Evolutionary conservation across 2,329 filamentous ascomycete genomes (phyloP).

Genomic region (Lecanicillium sp.): DNA sequence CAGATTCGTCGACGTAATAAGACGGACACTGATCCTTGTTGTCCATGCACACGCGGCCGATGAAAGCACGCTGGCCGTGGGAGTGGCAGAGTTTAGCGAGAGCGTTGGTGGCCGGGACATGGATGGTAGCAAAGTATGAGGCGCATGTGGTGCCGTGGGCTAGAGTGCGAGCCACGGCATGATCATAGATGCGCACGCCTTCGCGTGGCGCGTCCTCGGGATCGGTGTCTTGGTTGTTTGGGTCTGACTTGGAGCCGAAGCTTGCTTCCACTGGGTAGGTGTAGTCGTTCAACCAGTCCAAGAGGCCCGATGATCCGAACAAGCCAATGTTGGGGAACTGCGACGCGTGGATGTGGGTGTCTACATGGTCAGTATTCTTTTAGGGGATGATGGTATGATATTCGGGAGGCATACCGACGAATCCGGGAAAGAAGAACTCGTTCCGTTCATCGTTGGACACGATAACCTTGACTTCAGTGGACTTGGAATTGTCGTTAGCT

Average conservation of each 20-base stretch:
- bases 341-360: constrained; percentile 82
- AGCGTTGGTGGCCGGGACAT: constrained; percentile 71
- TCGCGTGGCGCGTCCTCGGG: constrained; percentile 31
- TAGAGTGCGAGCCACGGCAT: constrained; percentile 65
- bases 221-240: background rate
- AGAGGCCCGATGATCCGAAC: constrained; percentile 76
- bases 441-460: no score
- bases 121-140: constrained; percentile 76
- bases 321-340: constrained; percentile 85
- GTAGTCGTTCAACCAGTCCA: constrained; percentile 82
- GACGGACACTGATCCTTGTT: constrained; percentile 50
- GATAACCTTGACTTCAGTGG: no score
- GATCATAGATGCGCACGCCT: constrained; percentile 60
- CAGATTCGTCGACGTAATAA: constrained; percentile 63
- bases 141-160: constrained; percentile 82
- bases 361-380: constrained; percentile 35
- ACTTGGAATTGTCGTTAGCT: no score
- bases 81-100: constrained; percentile 66
- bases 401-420: no score
- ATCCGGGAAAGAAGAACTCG: no score
- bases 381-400: no score
- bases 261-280: constrained; percentile 80
- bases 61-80: constrained; percentile 70
- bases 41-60: constrained; percentile 86
- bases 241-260: constrained; percentile 28